Base-by-base conservation (phyloP, 2,329 filamentous ascomycete species). In the Moelleriella libera region DNA sequence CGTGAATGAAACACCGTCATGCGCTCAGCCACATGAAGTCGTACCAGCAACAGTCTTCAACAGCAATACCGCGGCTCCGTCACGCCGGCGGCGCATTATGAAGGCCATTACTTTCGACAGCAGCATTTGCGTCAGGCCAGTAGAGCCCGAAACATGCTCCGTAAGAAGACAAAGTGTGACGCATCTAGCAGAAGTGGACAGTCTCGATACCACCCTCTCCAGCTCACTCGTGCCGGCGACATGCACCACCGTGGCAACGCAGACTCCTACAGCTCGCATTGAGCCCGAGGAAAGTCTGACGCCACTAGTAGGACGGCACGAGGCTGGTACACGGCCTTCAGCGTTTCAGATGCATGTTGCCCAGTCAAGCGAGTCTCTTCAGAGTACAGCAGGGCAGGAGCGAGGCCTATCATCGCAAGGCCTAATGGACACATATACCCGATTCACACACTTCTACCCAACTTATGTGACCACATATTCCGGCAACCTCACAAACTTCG, bases 391-490 rank as follows among this genome's bases (percentile, higher is more conserved):
- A 21, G n/a, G 12, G n/a, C 30, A 32, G 30, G 29, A 43, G 12
- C 28, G 37, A 21, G n/a, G 12, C 40, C n/a, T 12, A 6, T 37
- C 45, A 31, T 12, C 40, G 14, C 40, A 28, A 7, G 11, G 12
- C 28, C 12, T 30, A 12, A 34, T 45, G 32, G 31, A 47, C n/a
- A 41, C 31, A 0, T 71, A 63, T 47, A 58, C 62, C 4, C 53
- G 58, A 2, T 78, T 72, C 51, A 58, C 50, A 4, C 42, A 50
- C 0, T 58, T 59, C 0, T 78, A 78, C 51, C 69, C 71, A 5
- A 59, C 61, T 21, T 77, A 70, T 51, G 48, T 47, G 3, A 64
- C 65, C 6, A 55, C 58, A 6, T 69, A 69, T 46, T 48, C 48
- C 1, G 71, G 68, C 1, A 66, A 54, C 30, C 54, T 64, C 4